These are phyloP conservation scores for Cyclotella sp. DNA, from an alignment of 108 stramenopile genomes.

Conservation along the genomic window DNA sequence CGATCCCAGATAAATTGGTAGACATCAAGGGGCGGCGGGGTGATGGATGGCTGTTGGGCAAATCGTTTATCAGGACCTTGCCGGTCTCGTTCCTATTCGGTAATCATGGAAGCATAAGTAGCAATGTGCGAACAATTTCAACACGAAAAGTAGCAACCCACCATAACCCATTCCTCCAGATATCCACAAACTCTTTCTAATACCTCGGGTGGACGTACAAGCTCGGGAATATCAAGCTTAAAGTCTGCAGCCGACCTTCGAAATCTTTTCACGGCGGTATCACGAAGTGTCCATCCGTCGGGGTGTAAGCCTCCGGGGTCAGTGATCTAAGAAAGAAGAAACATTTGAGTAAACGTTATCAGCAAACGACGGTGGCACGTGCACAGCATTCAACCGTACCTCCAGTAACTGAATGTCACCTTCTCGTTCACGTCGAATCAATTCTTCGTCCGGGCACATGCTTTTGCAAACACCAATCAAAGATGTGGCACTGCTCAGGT, in stretches of 20 bases:
- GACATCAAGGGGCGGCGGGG: conserved; percentile 80
- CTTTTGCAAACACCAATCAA: conserved; percentile 74
- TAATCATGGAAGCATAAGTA: neutral
- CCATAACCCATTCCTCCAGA: conserved; percentile 93
- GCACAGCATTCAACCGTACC: conserved; percentile 6
- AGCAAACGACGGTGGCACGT: neutral
- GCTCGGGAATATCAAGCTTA: conserved; percentile 86
- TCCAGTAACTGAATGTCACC: conserved; percentile 88
- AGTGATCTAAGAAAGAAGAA: conserved; percentile 43
- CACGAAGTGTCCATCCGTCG: conserved; percentile 72
- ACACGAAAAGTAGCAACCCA: conserved; percentile 16
- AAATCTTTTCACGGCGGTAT: conserved; percentile 88
- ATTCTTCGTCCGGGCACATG: conserved; percentile 90
- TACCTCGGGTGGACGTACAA: conserved; percentile 85
- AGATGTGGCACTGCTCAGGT: conserved; percentile 62
- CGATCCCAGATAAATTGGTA: conserved; percentile 94
- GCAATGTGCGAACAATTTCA: neutral
- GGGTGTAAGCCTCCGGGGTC: conserved; percentile 80
- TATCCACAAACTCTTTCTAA: conserved; percentile 80
- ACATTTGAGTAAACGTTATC: neutral
- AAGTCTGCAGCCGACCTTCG: conserved; percentile 90
- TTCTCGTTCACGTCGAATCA: conserved; percentile 76
- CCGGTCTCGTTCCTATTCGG: conserved; percentile 76
- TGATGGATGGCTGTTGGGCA: conserved; percentile 47
- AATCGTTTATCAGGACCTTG: conserved; percentile 87